phyloP scores from a whole-genome alignment of 495 filamentous ascomycete genomes.

The Podospora appendiculata region DNA sequence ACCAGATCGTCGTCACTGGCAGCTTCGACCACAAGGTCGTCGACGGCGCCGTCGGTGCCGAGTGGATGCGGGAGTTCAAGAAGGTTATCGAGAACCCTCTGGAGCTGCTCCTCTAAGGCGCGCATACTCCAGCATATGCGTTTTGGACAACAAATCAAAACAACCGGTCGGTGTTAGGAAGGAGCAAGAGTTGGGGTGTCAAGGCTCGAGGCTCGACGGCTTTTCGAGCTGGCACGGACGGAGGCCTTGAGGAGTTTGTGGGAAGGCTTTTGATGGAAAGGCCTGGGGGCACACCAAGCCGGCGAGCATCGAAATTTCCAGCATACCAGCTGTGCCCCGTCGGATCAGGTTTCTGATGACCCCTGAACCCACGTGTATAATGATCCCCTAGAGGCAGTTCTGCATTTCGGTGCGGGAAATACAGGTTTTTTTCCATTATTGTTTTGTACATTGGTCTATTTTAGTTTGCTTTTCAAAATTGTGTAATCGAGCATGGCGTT shows the following conservation, averaged over 20 bases:
- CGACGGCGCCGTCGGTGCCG: slow-evolving; percentile 85
- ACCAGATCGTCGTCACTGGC: slow-evolving; percentile 87
- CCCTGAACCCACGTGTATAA: slow-evolving; percentile 13
- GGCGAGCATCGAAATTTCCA: neutral
- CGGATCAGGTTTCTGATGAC: neutral
- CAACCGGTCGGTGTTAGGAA: neutral
- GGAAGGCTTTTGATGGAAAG: neutral
- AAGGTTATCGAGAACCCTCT: slow-evolving; percentile 95
- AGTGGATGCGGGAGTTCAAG: slow-evolving; percentile 97
- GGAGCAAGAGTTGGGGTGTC: neutral
- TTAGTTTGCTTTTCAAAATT: slow-evolving; percentile 14
- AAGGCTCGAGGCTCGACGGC: neutral
- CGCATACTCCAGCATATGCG: neutral
- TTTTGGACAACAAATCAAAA: neutral
- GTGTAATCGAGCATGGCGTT: slow-evolving; percentile 25
- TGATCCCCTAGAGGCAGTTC: slow-evolving; percentile 13
- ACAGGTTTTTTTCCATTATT: slow-evolving; percentile 14
- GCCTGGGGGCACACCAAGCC: neutral
- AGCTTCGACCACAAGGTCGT: slow-evolving; percentile 97
- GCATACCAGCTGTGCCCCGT: neutral
- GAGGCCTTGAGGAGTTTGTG: neutral
- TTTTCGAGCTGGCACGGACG: neutral
- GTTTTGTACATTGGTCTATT: slow-evolving; percentile 24
- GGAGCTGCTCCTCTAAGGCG: slow-evolving; percentile 73
- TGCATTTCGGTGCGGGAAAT: slow-evolving; percentile 13